Conservation (phyloP, 2,329 filamentous ascomycete species). For the Stemphylium vesicarium region DNA sequence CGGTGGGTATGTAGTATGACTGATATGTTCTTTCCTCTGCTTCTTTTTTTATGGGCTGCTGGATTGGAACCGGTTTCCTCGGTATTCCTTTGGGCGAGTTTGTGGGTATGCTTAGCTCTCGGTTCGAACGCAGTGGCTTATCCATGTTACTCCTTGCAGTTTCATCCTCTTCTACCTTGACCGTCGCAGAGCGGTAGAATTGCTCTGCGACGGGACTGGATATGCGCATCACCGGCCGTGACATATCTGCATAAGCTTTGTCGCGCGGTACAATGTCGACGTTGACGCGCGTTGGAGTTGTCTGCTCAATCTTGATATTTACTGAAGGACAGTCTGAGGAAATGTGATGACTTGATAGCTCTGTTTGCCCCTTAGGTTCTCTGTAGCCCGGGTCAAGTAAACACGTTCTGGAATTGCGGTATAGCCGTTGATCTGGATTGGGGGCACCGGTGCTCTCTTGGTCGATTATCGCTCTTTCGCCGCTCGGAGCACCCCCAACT, state of each 20-base stretch:
- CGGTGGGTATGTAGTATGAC: too few relatives aligned
- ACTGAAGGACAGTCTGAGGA: not conserved
- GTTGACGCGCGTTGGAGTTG: not conserved
- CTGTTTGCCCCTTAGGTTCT: too few relatives aligned
- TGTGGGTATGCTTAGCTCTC: not conserved
- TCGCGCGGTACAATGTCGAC: not conserved
- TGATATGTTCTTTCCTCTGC: too few relatives aligned
- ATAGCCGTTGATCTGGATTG: not conserved
- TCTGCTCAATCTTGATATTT: not conserved
- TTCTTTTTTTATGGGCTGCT: too few relatives aligned
- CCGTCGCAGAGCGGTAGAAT: not conserved
- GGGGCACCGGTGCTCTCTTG: not conserved
- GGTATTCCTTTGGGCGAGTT: not conserved
- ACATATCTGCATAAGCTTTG: not conserved
- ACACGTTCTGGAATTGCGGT: not conserved
- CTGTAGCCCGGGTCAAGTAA: not conserved
- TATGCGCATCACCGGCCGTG: not conserved
- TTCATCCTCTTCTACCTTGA: not conserved
- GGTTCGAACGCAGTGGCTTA: not conserved
- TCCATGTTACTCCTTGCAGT: not conserved
- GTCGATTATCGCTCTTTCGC: not conserved
- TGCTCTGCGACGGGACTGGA: not conserved
- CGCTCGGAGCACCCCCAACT: not conserved
- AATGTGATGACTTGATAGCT: not conserved
- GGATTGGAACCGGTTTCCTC: too few relatives aligned